These are phyloP conservation scores for Neurospora pannonica DNA, from an alignment of 495 filamentous ascomycete species.

Conservation along the genomic window DNA sequence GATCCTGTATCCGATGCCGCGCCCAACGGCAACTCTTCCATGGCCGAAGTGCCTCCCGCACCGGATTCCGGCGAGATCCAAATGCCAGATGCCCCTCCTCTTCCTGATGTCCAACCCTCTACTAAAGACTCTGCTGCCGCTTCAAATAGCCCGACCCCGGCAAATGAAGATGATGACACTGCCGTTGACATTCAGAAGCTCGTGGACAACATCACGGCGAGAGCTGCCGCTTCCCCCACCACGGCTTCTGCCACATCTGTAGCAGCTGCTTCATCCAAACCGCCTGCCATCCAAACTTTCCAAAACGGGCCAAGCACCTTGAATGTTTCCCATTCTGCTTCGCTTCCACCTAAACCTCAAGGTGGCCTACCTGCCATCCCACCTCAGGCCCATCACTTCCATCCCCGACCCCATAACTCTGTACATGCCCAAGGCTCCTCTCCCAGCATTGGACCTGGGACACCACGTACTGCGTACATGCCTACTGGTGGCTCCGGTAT, in stretches of 20 bases:
- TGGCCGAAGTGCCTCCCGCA: constrained; percentile 1
- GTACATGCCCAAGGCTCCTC: constrained; percentile 26
- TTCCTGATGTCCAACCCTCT: constrained; percentile 6
- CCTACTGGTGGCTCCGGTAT: constrained; percentile 45
- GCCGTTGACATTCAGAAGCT: constrained; percentile 39
- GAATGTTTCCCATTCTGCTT: constrained; percentile 35
- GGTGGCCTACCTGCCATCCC: constrained; percentile 30
- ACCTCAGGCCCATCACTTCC: constrained; percentile 34
- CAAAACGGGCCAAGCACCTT: constrained; percentile 21
- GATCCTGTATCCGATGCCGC: constrained; percentile 4
- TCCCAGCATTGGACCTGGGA: constrained; percentile 23
- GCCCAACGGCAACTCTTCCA: constrained; percentile 11
- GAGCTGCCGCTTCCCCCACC: constrained; percentile 23
- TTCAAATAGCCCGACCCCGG: constrained; percentile 12
- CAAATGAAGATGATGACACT: constrained; percentile 26
- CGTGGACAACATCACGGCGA: constrained; percentile 42
- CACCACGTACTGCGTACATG: constrained; percentile 35
- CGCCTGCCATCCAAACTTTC: constrained; percentile 26
- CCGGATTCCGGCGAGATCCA: constrained; percentile 1
- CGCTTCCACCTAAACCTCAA: constrained; percentile 44
- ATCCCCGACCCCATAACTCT: constrained; percentile 17
- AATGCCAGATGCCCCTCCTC: constrained; percentile 3
- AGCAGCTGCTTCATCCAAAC: constrained; percentile 18
- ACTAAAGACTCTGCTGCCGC: constrained; percentile 17
- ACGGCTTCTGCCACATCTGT: constrained; percentile 10